These are phyloP conservation scores for Serendipita sp. DNA, from an alignment of 768 basidiomycete species.

Conservation along the genomic window DNA sequence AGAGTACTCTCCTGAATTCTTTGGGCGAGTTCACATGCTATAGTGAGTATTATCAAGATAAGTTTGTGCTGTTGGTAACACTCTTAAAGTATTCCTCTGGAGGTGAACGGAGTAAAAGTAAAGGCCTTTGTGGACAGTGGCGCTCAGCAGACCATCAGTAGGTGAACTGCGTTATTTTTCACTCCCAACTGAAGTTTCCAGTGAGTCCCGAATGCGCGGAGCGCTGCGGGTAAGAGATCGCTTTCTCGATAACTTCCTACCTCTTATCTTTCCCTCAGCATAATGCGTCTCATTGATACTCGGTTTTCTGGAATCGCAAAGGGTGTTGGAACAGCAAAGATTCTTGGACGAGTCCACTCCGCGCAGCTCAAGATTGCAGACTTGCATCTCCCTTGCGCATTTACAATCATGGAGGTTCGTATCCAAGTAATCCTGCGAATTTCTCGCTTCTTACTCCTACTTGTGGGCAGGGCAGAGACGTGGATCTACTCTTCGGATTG, in stretches of 20 bases:
- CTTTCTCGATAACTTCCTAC: background rate
- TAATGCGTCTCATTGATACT: constrained; percentile 86
- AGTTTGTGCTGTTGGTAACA: constrained; percentile 3
- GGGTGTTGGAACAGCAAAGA: constrained; percentile 89
- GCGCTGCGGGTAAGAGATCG: constrained; percentile 54
- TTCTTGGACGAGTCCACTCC: constrained; percentile 85
- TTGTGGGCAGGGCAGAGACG: constrained; percentile 79
- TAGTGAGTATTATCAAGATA: constrained; percentile 42
- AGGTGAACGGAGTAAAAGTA: constrained; percentile 79
- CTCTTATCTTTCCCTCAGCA: constrained; percentile 26
- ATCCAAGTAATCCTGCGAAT: background rate
- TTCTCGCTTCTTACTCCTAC: background rate
- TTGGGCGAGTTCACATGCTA: constrained; percentile 91
- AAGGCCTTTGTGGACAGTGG: constrained; percentile 98
- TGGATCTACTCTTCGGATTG: constrained; percentile 93
- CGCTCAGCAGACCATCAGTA: constrained; percentile 93
- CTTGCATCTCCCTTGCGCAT: constrained; percentile 72
- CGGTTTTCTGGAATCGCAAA: constrained; percentile 79
- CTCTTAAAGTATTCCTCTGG: constrained; percentile 56
- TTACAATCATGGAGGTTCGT: constrained; percentile 85
- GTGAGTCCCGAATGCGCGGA: constrained; percentile 91
- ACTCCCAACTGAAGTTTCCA: constrained; percentile 18
- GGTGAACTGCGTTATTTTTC: constrained; percentile 18
- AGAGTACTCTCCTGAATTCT: constrained; percentile 84
- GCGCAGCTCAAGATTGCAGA: constrained; percentile 83